Base-by-base conservation (phyloP, 441 rosid genomes). In the Arabidopsis lyrata region DNA sequence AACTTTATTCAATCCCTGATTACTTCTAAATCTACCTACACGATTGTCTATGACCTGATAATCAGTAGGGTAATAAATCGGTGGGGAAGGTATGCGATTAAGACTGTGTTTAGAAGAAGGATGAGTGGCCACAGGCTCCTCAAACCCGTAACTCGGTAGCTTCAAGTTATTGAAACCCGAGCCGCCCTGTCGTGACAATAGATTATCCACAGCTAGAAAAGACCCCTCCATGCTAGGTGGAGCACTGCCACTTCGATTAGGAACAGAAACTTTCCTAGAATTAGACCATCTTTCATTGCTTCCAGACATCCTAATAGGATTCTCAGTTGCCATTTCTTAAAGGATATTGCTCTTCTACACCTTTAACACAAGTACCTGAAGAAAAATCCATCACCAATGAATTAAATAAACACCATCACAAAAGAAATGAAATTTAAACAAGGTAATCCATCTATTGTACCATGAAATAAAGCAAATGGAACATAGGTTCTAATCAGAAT, bases 201-300 rank as follows among this genome's bases (percentile, higher is more conserved):
- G 77, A 62, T 80, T 79, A 53, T 81, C 79, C 8, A 84, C 77
- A 9, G 88, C 89, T 60, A 81, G 61, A 76, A 84, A 75, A 8
- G 90, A 88, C 14, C 92, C 90, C 62, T 88, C 90, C 80, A 88
- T 81, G 78, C 72, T 88, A n/a, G 88, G 90, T 5, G 92, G 92
- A 2, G 92, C 92, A 78, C 88, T 84, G 24, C 88, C 92, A 70
- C 88, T 88, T 49, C 92, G 86, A 65, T 82, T 72, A 57, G 91
- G 91, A 62, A 66, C 84, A 16, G 57, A 57, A 59, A 62, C 82
- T 10, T 61, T 80, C 64, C 72, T 77, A 31, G 75, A 78, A 42
- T 73, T 63, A 45, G 83, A 80, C 85, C 87, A 84, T 78, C 77
- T 78, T 32, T 74, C 74, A 22, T 63, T 80, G 63, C 66, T 74